phyloP scores from a whole-genome alignment of 352 stramenopile genomes.

The Phytophthora agathidicida region DNA sequence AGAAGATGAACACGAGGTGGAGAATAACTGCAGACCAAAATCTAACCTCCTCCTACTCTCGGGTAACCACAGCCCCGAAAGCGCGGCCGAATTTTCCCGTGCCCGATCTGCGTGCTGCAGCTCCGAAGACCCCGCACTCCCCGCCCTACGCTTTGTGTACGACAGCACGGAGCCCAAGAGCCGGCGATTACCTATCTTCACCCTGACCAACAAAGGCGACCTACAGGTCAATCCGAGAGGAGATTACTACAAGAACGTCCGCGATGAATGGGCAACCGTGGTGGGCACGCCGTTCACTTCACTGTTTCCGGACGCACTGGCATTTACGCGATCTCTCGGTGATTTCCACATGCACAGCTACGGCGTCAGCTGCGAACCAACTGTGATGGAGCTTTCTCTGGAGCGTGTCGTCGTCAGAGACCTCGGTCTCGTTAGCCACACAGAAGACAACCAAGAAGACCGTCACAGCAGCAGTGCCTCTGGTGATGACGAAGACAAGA shows the following conservation, averaged over 20 bases:
- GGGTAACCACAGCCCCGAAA: conserved; percentile 86
- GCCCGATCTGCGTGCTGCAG: conserved; percentile 48
- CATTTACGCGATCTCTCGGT: conserved; percentile 88
- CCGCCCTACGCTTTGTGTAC: conserved; percentile 88
- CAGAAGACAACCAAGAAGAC: conserved; percentile 27
- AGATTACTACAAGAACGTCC: conserved; percentile 92
- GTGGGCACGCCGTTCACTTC: conserved; percentile 71
- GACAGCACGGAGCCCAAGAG: conserved; percentile 52
- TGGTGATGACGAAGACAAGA: conserved; percentile 14
- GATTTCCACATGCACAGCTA: conserved; percentile 91
- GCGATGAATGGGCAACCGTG: conserved; percentile 90
- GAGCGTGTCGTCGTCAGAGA: conserved; percentile 37
- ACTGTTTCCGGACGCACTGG: conserved; percentile 80
- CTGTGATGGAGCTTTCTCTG: conserved; percentile 58
- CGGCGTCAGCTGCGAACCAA: conserved; percentile 73
- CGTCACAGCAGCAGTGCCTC: background rate
- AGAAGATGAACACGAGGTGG: conserved; percentile 22
- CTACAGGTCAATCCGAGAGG: conserved; percentile 47
- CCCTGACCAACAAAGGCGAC: conserved; percentile 35
- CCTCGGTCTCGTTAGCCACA: background rate
- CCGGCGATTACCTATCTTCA: conserved; percentile 48
- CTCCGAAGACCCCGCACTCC: conserved; percentile 34
- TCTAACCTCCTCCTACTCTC: conserved; percentile 63
- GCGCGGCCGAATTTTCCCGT: conserved; percentile 71
- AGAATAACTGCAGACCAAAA: conserved; percentile 15